Evolutionary conservation across 2,329 filamentous ascomycete species (phyloP).

Genomic region (Trichophyton schoenleinii): DNA sequence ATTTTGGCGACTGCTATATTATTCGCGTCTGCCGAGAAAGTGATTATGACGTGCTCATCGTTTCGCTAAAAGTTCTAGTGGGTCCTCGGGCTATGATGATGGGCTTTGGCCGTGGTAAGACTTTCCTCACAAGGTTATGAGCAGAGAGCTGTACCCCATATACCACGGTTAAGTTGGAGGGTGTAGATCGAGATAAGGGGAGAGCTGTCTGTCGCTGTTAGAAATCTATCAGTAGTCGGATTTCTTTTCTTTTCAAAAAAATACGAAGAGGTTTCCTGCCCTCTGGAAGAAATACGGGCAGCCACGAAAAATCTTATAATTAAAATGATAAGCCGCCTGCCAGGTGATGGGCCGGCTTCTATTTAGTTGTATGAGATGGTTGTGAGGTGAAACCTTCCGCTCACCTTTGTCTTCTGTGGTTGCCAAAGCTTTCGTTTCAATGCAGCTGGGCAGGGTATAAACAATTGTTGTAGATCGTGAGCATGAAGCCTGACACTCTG

Average conservation of each 20-base stretch:
- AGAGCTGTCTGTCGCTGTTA: too few relatives aligned
- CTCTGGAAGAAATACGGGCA: constrained; percentile 1
- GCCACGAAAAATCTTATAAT: not conserved
- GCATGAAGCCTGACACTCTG: not conserved
- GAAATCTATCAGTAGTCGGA: not conserved
- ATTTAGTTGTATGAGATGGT: not conserved
- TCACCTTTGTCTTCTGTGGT: not conserved
- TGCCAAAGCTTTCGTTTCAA: not conserved
- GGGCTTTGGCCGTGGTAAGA: not conserved
- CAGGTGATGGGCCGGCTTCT: not conserved
- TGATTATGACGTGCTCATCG: not conserved
- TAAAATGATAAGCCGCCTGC: not conserved
- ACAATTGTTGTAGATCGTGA: not conserved
- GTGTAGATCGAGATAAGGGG: not conserved
- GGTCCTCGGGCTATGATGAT: not conserved
- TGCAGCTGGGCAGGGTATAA: not conserved
- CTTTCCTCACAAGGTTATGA: not conserved
- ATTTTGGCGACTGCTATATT: not conserved
- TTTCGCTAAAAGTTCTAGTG: not conserved
- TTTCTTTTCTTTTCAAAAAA: not conserved
- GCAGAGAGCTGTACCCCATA: not conserved
- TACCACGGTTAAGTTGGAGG: not conserved
- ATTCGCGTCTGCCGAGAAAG: not conserved
- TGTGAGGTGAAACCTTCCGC: not conserved
- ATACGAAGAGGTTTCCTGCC: not conserved